Conservation (phyloP, 2,329 filamentous ascomycete genomes). For the Metarhizium rileyi region DNA sequence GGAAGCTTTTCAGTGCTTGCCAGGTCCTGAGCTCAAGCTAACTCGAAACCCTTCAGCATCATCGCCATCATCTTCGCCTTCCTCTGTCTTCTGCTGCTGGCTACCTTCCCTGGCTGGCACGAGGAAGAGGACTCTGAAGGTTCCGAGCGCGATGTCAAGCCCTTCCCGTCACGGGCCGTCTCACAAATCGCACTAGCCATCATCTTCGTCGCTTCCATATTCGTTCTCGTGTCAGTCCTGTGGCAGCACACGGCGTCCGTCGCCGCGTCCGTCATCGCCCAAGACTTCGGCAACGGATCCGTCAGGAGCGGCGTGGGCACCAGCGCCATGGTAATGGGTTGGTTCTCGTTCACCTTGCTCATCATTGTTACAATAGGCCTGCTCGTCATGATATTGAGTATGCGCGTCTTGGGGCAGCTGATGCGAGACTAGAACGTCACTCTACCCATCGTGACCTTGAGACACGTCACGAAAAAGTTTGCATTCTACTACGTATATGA, state of each 20-base stretch:
- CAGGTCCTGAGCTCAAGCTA: not conserved
- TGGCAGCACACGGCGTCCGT: constrained; percentile 97
- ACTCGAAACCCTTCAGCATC: constrained; percentile 49
- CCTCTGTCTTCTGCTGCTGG: constrained; percentile 86
- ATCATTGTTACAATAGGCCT: constrained; percentile 94
- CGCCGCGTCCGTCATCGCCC: constrained; percentile 83
- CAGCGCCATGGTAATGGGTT: constrained; percentile 91
- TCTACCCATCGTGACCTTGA: not conserved
- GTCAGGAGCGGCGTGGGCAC: constrained; percentile 85
- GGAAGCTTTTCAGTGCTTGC: too few species aligned
- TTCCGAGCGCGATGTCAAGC: constrained; percentile 83
- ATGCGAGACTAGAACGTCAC: constrained; percentile 16
- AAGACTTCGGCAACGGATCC: constrained; percentile 84
- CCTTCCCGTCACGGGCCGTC: constrained; percentile 84
- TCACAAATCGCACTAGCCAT: constrained; percentile 89
- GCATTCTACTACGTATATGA: constrained; percentile 3
- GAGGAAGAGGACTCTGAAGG: constrained; percentile 75
- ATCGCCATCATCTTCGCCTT: constrained; percentile 97
- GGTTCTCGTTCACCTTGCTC: constrained; percentile 89
- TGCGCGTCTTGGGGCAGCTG: constrained; percentile 63
- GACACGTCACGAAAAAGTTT: not conserved
- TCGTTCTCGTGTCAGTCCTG: constrained; percentile 63
- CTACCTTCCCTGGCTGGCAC: constrained; percentile 96
- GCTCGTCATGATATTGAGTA: constrained; percentile 93
- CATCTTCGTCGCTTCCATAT: constrained; percentile 70